Conservation (phyloP, 177 flowering plant species). For the Tripterygium wilfordii region DNA sequence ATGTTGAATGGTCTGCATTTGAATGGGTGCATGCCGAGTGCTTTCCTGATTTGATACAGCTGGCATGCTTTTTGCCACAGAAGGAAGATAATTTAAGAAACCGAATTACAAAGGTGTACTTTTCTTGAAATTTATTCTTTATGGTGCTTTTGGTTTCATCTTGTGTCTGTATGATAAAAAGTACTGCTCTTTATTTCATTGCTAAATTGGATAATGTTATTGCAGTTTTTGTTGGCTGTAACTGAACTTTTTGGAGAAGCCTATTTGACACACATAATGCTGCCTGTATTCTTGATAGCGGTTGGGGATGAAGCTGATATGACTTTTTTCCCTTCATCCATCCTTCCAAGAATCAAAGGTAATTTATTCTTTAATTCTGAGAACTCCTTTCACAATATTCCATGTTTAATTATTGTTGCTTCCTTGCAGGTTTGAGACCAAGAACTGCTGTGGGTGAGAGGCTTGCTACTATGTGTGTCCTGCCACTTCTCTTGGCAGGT, state of each 20-base stretch:
- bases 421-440: constrained; percentile 68
- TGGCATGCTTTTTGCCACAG: constrained; percentile 75
- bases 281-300: constrained; percentile 77
- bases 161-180: neutral
- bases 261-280: constrained; percentile 74
- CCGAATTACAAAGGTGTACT: constrained; percentile 77
- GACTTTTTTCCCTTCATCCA: constrained; percentile 42
- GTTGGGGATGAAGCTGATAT: constrained; percentile 80
- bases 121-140: neutral
- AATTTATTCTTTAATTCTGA: constrained; percentile 2
- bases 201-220: constrained; percentile 19
- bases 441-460: constrained; percentile 59
- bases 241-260: constrained; percentile 64
- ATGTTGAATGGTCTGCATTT: constrained; percentile 83
- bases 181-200: constrained; percentile 3
- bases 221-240: constrained; percentile 81
- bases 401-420: constrained; percentile 8
- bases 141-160: neutral
- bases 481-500: constrained; percentile 91
- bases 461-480: constrained; percentile 69
- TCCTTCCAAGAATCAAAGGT: constrained; percentile 70
- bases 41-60: constrained; percentile 72
- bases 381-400: too few species aligned
- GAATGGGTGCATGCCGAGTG: constrained; percentile 92
- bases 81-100: constrained; percentile 83